These are phyloP conservation scores for Hyphochytrium catenoides DNA, from an alignment of 352 stramenopile genomes.

Conservation along the genomic window DNA sequence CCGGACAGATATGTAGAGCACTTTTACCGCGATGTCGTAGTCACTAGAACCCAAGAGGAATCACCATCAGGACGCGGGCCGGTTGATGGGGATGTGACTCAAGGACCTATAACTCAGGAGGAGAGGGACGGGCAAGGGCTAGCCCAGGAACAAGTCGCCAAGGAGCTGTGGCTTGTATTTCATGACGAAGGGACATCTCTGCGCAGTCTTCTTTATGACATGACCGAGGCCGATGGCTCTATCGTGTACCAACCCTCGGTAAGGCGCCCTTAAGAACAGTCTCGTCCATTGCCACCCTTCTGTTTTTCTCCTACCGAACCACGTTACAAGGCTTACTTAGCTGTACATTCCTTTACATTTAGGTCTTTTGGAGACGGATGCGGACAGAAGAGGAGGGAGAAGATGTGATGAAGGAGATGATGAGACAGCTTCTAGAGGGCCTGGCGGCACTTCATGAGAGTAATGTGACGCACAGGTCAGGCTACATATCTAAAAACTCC, in stretches of 20 bases:
- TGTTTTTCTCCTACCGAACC: neutral
- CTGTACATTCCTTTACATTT: neutral
- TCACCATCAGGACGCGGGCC: too few species aligned
- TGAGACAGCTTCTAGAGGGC: slow-evolving; percentile 75
- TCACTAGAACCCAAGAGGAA: neutral
- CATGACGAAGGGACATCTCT: slow-evolving; percentile 62
- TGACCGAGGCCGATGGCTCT: slow-evolving; percentile 15
- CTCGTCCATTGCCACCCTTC: too few species aligned
- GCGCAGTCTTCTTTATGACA: slow-evolving; percentile 57
- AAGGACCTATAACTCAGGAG: too few species aligned
- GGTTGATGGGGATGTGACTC: too few species aligned
- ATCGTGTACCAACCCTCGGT: slow-evolving; percentile 37
- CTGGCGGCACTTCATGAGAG: slow-evolving; percentile 59
- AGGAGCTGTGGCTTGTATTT: slow-evolving; percentile 70
- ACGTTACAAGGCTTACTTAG: slow-evolving; percentile 1
- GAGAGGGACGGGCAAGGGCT: slow-evolving; percentile 4
- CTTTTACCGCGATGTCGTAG: slow-evolving; percentile 26
- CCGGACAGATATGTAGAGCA: slow-evolving; percentile 65
- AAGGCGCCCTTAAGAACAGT: too few species aligned
- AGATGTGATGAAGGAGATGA: slow-evolving; percentile 60
- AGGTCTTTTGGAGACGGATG: slow-evolving; percentile 41
- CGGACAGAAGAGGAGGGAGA: slow-evolving; percentile 22
- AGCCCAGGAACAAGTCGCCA: neutral
- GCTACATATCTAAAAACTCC: too few species aligned
- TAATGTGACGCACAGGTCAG: slow-evolving; percentile 79